Conservation (phyloP, 2,329 filamentous ascomycete species). For the Colletotrichum viniferum region DNA sequence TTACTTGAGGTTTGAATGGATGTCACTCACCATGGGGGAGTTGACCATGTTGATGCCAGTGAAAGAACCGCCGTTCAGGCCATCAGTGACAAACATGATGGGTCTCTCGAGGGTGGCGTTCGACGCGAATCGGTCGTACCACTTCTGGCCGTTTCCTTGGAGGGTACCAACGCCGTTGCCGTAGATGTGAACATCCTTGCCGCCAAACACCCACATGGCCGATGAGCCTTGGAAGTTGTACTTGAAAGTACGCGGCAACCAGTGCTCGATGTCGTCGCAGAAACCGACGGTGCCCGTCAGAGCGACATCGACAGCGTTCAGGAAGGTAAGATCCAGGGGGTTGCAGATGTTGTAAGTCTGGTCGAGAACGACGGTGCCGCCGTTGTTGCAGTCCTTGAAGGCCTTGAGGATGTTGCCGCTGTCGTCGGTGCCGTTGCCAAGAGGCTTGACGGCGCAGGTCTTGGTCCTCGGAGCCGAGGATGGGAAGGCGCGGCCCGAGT, state of each 20-base stretch:
- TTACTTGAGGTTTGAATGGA: not conserved
- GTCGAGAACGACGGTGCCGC: slow-evolving; percentile 66
- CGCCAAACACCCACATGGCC: slow-evolving; percentile 35
- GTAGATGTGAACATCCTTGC: slow-evolving; percentile 62
- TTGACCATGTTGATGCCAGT: slow-evolving; percentile 65
- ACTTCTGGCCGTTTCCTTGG: slow-evolving; percentile 68
- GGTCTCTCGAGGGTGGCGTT: slow-evolving; percentile 63
- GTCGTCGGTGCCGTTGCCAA: slow-evolving; percentile 30
- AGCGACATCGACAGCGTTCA: slow-evolving; percentile 67
- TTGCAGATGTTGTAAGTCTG: slow-evolving; percentile 66
- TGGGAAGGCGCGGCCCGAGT: slow-evolving; percentile 22
- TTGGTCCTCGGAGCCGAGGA: slow-evolving; percentile 25
- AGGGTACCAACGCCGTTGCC: slow-evolving; percentile 51
- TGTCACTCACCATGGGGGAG: slow-evolving; percentile 41
- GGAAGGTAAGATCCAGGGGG: slow-evolving; percentile 67
- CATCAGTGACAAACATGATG: slow-evolving; percentile 61
- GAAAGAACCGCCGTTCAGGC: slow-evolving; percentile 61
- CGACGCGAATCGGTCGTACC: slow-evolving; percentile 66
- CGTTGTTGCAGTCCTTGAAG: slow-evolving; percentile 63
- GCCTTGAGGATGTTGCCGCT: slow-evolving; percentile 52
- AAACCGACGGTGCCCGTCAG: slow-evolving; percentile 62
- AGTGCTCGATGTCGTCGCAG: slow-evolving; percentile 71
- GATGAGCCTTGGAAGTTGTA: slow-evolving; percentile 70
- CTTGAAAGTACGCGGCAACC: slow-evolving; percentile 68
- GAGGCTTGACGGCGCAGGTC: slow-evolving; percentile 29